Percentiles rank a stretch among this genome's conserved stretches.
Conservation (phyloP, 108 stramenopile species). For the Nitzschia palea region DNA sequence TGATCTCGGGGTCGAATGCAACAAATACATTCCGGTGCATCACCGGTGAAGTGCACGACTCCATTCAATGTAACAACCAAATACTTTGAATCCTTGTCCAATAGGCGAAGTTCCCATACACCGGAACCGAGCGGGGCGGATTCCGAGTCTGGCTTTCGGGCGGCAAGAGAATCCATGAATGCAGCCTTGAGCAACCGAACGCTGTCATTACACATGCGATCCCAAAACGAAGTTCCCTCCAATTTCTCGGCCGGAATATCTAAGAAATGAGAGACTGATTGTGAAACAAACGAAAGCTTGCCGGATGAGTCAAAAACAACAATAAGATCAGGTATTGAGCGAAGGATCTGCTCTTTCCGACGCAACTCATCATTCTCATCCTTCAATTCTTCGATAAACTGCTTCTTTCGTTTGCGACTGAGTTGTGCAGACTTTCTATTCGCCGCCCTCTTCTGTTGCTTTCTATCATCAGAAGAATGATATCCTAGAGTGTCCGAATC, state of each 20-base stretch:
- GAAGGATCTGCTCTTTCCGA: constrained; percentile 79
- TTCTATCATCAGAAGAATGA: constrained; percentile 56
- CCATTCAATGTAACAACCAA: constrained; percentile 65
- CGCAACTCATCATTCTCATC: constrained; percentile 80
- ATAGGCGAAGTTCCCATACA: constrained; percentile 61
- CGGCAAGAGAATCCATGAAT: constrained; percentile 87
- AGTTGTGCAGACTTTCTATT: constrained; percentile 91
- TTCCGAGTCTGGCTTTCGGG: constrained; percentile 55
- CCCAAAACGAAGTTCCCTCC: constrained; percentile 78
- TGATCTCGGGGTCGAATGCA: constrained; percentile 57
- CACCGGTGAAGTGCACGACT: constrained; percentile 79
- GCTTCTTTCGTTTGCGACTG: constrained; percentile 92
- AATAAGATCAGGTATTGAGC: constrained; percentile 80
- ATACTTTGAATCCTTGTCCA: constrained; percentile 45
- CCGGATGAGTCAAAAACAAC: constrained; percentile 86
- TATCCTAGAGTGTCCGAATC: background rate
- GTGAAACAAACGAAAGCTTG: constrained; percentile 70
- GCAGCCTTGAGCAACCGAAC: constrained; percentile 80
- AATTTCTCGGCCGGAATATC: constrained; percentile 46
- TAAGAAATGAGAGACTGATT: constrained; percentile 61
- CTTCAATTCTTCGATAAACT: constrained; percentile 91
- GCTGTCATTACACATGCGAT: constrained; percentile 62
- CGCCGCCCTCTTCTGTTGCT: constrained; percentile 74
- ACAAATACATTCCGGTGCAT: constrained; percentile 85
- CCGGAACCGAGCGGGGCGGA: constrained; percentile 67